Evolutionary conservation across 495 filamentous ascomycete genomes (phyloP).

Genomic region (Neurospora terricola): DNA sequence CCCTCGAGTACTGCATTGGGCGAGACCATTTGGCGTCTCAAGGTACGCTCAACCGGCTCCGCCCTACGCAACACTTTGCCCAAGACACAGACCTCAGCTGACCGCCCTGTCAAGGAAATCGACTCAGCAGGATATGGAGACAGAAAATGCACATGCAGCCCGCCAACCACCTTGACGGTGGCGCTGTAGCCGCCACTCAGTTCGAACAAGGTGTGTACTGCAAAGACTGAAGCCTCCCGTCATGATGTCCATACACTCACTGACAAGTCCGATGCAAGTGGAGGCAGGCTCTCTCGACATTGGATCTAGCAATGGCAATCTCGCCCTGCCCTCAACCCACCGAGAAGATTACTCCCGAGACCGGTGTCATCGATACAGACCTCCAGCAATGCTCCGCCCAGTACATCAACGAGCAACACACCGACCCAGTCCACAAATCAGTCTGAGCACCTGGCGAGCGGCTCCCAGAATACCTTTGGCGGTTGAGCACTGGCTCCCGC

Average conservation of each 20-base stretch:
- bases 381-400: not conserved
- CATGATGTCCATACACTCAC: not conserved
- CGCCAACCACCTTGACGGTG: not conserved
- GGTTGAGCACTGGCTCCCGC: not conserved
- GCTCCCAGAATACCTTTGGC: not conserved
- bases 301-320: not conserved
- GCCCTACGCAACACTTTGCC: not conserved
- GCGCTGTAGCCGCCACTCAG: not conserved
- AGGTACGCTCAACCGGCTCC: not conserved
- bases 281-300: not conserved
- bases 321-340: not conserved
- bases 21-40: not conserved
- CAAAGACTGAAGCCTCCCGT: not conserved
- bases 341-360: not conserved
- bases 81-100: not conserved
- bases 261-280: not conserved
- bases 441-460: not conserved
- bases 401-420: not conserved
- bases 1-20: not conserved
- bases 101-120: not conserved
- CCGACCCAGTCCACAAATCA: not conserved
- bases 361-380: not conserved
- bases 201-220: not conserved
- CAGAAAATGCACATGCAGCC: not conserved
- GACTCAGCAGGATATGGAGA: not conserved